phyloP scores from a whole-genome alignment of 1,284 basidiomycete genomes.

The Ceratobasidium sp. region DNA sequence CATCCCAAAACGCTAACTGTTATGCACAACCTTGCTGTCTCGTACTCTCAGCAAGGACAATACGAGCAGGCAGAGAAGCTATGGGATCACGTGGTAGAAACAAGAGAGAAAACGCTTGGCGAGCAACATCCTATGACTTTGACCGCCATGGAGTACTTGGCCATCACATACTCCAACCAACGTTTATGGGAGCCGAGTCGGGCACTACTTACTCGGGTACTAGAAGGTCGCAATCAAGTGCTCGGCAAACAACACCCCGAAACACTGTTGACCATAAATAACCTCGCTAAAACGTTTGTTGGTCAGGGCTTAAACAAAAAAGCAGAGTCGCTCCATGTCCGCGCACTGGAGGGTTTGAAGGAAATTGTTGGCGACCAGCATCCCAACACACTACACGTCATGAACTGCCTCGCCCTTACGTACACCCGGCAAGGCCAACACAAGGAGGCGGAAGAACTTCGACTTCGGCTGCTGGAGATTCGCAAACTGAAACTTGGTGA shows the following conservation, averaged over 20 bases:
- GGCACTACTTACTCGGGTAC: neutral
- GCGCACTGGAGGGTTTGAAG: neutral
- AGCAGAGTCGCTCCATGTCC: neutral
- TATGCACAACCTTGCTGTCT: neutral
- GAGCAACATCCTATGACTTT: slow-evolving; percentile 11
- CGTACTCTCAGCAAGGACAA: neutral
- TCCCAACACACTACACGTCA: neutral
- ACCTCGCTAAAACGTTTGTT: neutral
- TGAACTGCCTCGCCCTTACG: neutral
- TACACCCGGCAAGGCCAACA: neutral
- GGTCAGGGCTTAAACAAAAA: neutral
- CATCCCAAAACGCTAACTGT: slow-evolving; percentile 16
- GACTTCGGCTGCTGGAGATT: neutral
- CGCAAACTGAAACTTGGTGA: neutral
- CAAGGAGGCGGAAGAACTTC: neutral
- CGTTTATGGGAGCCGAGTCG: neutral
- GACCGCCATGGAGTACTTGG: neutral
- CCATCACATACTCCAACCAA: neutral
- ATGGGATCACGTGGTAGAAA: neutral
- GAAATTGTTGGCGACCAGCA: neutral
- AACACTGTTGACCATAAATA: neutral
- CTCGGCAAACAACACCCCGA: neutral
- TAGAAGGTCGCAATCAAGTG: neutral
- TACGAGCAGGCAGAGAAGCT: neutral
- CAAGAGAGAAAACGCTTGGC: neutral